Percentiles rank a stretch among this genome's conserved stretches.
Evolutionary conservation across 2,329 filamentous ascomycete genomes (phyloP).

Genomic region (Colletotrichum tropicale): DNA sequence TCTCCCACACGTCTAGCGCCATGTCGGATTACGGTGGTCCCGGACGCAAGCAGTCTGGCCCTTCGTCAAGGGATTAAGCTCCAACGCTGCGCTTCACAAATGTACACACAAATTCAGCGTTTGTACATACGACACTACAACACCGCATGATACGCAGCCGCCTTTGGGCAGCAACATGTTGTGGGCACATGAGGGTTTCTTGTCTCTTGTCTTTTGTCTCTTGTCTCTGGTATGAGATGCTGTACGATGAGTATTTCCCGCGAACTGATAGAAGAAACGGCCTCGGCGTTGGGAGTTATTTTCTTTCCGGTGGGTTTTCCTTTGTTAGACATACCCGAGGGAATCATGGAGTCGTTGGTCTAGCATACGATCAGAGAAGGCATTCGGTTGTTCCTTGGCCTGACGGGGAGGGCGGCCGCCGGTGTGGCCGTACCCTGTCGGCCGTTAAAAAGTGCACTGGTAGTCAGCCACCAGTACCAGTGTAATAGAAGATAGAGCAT

Average conservation of each 20-base stretch:
- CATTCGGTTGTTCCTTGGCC: not conserved
- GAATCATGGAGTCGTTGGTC: not conserved
- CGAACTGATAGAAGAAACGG: not conserved
- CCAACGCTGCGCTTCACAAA: not conserved
- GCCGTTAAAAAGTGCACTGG: not conserved
- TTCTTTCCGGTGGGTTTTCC: not conserved
- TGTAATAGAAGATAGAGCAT: not conserved
- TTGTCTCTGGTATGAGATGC: not conserved
- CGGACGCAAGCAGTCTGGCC: not conserved
- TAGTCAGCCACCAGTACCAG: not conserved
- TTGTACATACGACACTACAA: not conserved
- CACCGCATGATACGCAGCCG: not conserved
- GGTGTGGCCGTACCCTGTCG: not conserved
- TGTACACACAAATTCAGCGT: not conserved
- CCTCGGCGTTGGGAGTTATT: not conserved
- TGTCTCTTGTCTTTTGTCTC: not conserved
- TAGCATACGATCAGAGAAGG: not conserved
- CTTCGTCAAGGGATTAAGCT: not conserved
- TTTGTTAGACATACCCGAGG: not conserved
- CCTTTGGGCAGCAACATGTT: not conserved
- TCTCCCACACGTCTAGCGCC: not conserved
- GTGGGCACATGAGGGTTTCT: not conserved
- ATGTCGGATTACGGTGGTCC: not conserved
- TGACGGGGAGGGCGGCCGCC: not conserved
- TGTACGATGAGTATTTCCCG: not conserved